A percentile compares a stretch with the other conserved stretches of the same genome.
Conservation (phyloP, 2,329 filamentous ascomycete genomes). For the Neophaeococcomyces mojaviensis region DNA sequence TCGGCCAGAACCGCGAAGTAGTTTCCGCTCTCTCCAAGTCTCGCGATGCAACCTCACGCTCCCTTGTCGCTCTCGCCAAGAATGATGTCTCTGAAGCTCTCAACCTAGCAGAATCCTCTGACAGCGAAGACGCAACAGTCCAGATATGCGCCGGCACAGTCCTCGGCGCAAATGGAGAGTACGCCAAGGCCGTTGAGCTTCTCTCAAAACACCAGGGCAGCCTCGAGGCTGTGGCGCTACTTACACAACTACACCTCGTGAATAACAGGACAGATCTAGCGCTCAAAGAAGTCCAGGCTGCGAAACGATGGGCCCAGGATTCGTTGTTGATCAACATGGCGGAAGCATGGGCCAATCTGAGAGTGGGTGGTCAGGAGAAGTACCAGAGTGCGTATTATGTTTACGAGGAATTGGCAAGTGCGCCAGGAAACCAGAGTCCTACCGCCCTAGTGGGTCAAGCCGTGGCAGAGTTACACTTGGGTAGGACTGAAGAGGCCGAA, state of each 20-base stretch:
- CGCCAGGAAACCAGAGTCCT: slow-evolving; percentile 69
- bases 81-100: slow-evolving; percentile 59
- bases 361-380: slow-evolving; percentile 86
- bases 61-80: slow-evolving; percentile 69
- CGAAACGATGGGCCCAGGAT: slow-evolving; percentile 91
- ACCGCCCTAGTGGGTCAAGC: slow-evolving; percentile 78
- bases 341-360: slow-evolving; percentile 87
- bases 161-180: slow-evolving; percentile 68
- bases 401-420: slow-evolving; percentile 89
- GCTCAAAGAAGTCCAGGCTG: slow-evolving; percentile 76
- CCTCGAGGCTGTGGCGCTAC: slow-evolving; percentile 69
- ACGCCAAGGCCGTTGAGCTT: slow-evolving; percentile 76
- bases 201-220: slow-evolving; percentile 78
- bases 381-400: slow-evolving; percentile 98
- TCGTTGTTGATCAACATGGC: slow-evolving; percentile 87
- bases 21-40: slow-evolving; percentile 59
- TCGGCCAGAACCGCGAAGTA: slow-evolving; percentile 69
- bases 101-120: slow-evolving; percentile 54
- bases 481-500: slow-evolving; percentile 80
- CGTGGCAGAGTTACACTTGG: slow-evolving; percentile 83
- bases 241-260: slow-evolving; percentile 83
- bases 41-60: slow-evolving; percentile 63
- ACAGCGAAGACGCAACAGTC: slow-evolving; percentile 68
- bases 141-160: slow-evolving; percentile 78
- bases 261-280: slow-evolving; percentile 90